Conservation (phyloP, 176 grass and related monocot species). For the Oryza punctata region DNA sequence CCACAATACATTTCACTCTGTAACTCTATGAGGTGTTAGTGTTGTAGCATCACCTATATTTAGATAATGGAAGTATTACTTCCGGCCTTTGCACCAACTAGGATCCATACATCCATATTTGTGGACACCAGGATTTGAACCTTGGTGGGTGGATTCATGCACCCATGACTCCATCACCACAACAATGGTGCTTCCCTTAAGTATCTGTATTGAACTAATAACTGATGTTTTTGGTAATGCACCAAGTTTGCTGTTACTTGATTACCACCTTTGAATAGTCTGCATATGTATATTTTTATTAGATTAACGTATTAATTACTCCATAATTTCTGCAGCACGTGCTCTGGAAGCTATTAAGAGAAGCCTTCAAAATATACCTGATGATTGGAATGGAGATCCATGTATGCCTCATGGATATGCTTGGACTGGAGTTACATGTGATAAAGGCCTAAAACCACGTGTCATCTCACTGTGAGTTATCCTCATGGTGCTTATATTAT, state of each 20-base stretch:
- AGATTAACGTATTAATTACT: slow-evolving; percentile 19
- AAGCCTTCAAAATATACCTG: slow-evolving; percentile 57
- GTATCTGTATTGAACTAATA: background rate
- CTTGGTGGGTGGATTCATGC: too few relatives aligned
- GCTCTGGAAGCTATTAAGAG: slow-evolving; percentile 62
- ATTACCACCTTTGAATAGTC: background rate
- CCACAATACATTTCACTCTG: background rate
- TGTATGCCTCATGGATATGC: slow-evolving; percentile 83
- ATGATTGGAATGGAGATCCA: slow-evolving; percentile 95
- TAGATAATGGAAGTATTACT: too few relatives aligned
- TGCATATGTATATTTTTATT: slow-evolving; percentile 5
- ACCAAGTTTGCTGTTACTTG: slow-evolving; percentile 15
- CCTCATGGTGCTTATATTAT: slow-evolving; percentile 39
- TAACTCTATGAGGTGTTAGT: background rate
- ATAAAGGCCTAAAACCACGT: slow-evolving; percentile 54
- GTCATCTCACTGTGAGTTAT: slow-evolving; percentile 77
- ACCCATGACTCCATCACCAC: too few relatives aligned
- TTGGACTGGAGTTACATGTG: slow-evolving; percentile 89
- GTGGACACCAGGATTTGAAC: too few relatives aligned
- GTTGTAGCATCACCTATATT: background rate
- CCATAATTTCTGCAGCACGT: slow-evolving; percentile 53
- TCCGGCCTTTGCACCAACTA: too few relatives aligned
- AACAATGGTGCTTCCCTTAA: too few relatives aligned
- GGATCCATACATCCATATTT: too few relatives aligned
- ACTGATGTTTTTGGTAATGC: background rate